phyloP scores from a whole-genome alignment of 2,329 filamentous ascomycete species.

The Talaromyces sp. region DNA sequence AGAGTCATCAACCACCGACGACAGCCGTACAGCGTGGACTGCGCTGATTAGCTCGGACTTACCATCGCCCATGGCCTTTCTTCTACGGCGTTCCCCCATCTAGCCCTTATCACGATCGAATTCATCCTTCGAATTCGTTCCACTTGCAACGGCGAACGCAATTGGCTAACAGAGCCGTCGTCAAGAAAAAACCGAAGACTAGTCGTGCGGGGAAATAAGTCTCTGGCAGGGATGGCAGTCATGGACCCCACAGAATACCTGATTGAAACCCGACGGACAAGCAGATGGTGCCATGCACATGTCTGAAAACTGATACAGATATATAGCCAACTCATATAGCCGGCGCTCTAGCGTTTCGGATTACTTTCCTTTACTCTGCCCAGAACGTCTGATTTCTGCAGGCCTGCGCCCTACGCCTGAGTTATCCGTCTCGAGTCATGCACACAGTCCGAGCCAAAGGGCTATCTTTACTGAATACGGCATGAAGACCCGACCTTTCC shows the following conservation, averaged over 20 bases:
- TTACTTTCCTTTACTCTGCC: neutral
- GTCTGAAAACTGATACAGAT: neutral
- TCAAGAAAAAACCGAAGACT: neutral
- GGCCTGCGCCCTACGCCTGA: neutral
- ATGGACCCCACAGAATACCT: neutral
- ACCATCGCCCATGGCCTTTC: neutral
- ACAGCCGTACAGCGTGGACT: neutral
- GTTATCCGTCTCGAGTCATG: neutral
- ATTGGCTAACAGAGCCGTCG: neutral
- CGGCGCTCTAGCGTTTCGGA: constrained; percentile 3
- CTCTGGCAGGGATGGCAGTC: neutral
- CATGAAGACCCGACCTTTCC: neutral
- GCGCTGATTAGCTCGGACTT: neutral
- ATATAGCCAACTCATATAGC: neutral
- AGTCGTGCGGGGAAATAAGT: constrained; percentile 4
- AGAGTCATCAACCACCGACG: neutral
- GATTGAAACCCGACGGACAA: neutral
- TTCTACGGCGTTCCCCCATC: neutral
- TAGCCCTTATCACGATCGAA: neutral
- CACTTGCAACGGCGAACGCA: neutral
- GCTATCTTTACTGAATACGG: neutral
- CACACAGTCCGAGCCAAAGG: neutral
- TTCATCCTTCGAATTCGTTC: neutral
- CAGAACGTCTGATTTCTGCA: neutral
- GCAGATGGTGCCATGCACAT: neutral